These are phyloP conservation scores for Theileria sp. DNA, from an alignment of 169 alveolate genomes.

Conservation along the genomic window DNA sequence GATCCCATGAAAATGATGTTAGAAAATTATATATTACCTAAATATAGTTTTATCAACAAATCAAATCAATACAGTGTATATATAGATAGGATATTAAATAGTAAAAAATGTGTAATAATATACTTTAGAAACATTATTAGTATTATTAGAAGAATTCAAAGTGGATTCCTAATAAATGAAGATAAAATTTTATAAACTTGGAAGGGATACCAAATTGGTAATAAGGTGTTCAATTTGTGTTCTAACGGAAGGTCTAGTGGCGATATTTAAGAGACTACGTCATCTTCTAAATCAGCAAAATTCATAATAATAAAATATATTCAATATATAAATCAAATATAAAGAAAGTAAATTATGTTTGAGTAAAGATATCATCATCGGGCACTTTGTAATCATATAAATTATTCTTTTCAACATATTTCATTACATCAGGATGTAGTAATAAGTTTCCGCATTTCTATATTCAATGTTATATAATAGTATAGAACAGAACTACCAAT, in stretches of 20 bases:
- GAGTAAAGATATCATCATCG: background rate
- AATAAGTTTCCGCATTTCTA: slow-evolving; percentile 44
- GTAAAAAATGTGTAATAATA: background rate
- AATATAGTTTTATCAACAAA: background rate
- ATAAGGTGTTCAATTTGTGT: slow-evolving; percentile 19
- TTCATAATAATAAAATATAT: background rate
- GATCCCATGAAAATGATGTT: slow-evolving; percentile 39
- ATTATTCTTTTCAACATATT: slow-evolving; percentile 23
- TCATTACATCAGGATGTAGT: slow-evolving; percentile 57
- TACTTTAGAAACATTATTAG: background rate
- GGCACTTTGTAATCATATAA: slow-evolving; percentile 23
- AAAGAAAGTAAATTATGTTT: background rate
- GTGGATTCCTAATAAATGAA: slow-evolving; percentile 12
- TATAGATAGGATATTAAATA: background rate
- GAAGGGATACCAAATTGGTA: slow-evolving; percentile 3
- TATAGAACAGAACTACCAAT: background rate
- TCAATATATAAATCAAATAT: background rate
- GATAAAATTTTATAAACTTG: background rate
- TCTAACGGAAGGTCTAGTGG: slow-evolving; percentile 36
- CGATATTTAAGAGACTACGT: slow-evolving; percentile 22
- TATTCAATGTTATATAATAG: background rate
- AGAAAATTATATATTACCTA: slow-evolving; percentile 8
- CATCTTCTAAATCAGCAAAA: slow-evolving; percentile 28
- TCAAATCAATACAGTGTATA: background rate
- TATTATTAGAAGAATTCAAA: background rate